These are phyloP conservation scores for Termitomyces titanicus DNA, from an alignment of 768 basidiomycete species.

Conservation along the genomic window DNA sequence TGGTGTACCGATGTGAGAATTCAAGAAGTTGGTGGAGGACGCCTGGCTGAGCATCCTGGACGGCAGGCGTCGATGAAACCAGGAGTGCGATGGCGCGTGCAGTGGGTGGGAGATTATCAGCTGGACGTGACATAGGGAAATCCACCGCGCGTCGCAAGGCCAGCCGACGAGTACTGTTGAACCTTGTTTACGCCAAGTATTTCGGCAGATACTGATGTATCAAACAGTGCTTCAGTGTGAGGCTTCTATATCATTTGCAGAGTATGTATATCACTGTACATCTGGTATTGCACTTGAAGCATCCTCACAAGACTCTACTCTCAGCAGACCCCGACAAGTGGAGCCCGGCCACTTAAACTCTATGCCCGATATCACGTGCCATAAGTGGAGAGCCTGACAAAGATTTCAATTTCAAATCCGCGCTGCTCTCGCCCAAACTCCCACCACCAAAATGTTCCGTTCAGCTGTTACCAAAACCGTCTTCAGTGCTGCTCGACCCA, in stretches of 20 bases:
- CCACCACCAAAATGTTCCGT: conserved; percentile 65
- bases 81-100: conserved; percentile 82
- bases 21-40: conserved; percentile 86
- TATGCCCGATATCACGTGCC: not conserved
- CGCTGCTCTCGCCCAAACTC: conserved; percentile 13
- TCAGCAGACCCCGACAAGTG: not conserved
- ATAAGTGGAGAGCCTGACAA: conserved; percentile 15
- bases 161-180: not conserved
- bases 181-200: not conserved
- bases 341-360: too few relatives aligned
- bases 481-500: conserved; percentile 43
- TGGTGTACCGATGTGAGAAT: conserved; percentile 81
- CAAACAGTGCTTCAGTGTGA: not conserved
- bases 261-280: not conserved
- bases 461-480: conserved; percentile 52
- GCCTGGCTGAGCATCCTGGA: conserved; percentile 83
- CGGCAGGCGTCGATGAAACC: conserved; percentile 77
- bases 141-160: not conserved
- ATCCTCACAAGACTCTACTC: too few relatives aligned
- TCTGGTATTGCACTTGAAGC: not conserved
- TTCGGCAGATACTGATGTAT: too few relatives aligned
- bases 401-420: conserved; percentile 9
- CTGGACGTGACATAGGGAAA: conserved; percentile 38
- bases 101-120: conserved; percentile 78
- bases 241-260: not conserved